Percentiles rank a stretch among this genome's conserved stretches.
phyloP scores from a whole-genome alignment of 108 stramenopile species.

The Nannochloropsis gaditana region DNA sequence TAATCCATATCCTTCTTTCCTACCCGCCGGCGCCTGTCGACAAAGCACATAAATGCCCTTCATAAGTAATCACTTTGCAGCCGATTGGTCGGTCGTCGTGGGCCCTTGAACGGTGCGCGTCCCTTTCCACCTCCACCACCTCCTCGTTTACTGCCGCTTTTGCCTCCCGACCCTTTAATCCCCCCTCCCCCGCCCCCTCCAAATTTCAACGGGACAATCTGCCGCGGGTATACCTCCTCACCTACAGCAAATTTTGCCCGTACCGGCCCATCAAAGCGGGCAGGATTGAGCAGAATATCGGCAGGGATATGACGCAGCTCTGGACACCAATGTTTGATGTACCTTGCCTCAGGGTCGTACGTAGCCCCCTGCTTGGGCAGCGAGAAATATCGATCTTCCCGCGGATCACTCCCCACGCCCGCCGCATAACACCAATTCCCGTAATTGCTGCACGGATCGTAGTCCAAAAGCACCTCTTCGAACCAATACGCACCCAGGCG shows the following conservation, averaged over 20 bases:
- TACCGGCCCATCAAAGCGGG: not conserved
- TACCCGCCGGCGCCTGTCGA: too few relatives aligned
- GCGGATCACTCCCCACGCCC: constrained; percentile 80
- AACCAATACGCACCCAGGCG: constrained; percentile 85
- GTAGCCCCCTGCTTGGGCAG: not conserved
- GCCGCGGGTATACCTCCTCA: not conserved
- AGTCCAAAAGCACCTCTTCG: constrained; percentile 79
- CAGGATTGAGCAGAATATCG: not conserved
- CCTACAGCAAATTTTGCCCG: not conserved
- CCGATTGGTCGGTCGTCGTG: not conserved
- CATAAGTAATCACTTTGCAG: constrained; percentile 15
- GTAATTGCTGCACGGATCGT: constrained; percentile 89
- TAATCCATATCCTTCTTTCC: too few relatives aligned
- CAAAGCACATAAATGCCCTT: not conserved
- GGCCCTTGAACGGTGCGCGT: constrained; percentile 11
- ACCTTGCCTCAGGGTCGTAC: constrained; percentile 18
- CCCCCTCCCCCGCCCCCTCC: not conserved
- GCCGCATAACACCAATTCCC: constrained; percentile 85
- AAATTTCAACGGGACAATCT: not conserved
- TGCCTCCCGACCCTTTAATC: not conserved
- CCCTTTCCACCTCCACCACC: not conserved
- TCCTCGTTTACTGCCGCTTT: not conserved
- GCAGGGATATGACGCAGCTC: not conserved
- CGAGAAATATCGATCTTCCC: constrained; percentile 37
- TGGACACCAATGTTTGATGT: constrained; percentile 1